These are phyloP conservation scores for Candida maesae DNA, from an alignment of 805 yeast genomes.

Conservation along the genomic window DNA sequence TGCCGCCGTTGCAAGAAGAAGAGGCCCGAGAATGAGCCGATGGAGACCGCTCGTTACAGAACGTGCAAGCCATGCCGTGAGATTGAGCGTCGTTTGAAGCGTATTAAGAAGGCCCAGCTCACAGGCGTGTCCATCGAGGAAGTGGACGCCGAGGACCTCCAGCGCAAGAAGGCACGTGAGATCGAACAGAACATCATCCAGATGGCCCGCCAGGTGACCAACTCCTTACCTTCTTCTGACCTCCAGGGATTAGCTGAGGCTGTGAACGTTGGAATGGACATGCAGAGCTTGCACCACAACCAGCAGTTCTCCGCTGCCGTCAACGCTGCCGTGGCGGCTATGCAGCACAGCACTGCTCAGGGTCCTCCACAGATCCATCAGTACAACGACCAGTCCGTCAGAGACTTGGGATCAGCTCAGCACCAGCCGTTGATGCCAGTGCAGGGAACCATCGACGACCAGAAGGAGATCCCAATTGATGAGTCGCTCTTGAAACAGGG, in stretches of 20 bases:
- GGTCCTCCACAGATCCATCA: slow-evolving; percentile 23
- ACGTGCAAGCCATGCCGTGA: slow-evolving; percentile 30
- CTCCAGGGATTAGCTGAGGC: slow-evolving; percentile 11
- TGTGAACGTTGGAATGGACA: slow-evolving; percentile 4
- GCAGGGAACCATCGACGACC: slow-evolving; percentile 8
- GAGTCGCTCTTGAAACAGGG: slow-evolving; percentile 18
- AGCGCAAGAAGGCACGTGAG: slow-evolving; percentile 15
- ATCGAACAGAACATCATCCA: slow-evolving; percentile 19
- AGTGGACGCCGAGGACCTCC: slow-evolving; percentile 10
- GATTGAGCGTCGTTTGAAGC: slow-evolving; percentile 25
- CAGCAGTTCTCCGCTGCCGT: slow-evolving; percentile 14
- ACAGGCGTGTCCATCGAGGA: slow-evolving; percentile 15
- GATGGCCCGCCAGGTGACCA: slow-evolving; percentile 17
- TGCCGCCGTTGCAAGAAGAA: slow-evolving; percentile 31
- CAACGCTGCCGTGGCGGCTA: slow-evolving; percentile 11
- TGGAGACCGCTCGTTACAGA: slow-evolving; percentile 29
- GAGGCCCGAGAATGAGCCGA: slow-evolving; percentile 28
- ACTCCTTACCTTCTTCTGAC: slow-evolving; percentile 11
- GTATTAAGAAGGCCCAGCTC: slow-evolving; percentile 21
- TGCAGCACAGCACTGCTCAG: slow-evolving; percentile 6
- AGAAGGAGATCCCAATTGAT: slow-evolving; percentile 22
- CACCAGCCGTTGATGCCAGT: slow-evolving; percentile 15
- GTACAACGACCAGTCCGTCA: slow-evolving; percentile 19
- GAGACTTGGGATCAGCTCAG: slow-evolving; percentile 4
- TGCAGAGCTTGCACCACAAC: slow-evolving; percentile 5